Evolutionary conservation across 2,329 filamentous ascomycete species (phyloP), one percentile per base, ranked within the genome.

Genomic region (Talaromyces sp.): DNA sequence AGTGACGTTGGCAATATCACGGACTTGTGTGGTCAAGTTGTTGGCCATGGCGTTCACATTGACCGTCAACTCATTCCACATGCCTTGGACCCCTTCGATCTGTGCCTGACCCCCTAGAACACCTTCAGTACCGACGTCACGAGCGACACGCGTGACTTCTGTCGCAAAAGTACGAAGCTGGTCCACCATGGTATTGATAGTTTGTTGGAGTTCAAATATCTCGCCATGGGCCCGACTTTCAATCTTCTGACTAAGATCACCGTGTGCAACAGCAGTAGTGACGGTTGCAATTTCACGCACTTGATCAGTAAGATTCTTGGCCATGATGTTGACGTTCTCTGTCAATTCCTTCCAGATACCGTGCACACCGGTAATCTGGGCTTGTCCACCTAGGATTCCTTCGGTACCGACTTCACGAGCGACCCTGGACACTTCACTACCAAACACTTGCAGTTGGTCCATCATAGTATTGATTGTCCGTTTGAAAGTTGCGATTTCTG

Each of bases 381-480:
- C 92, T 75, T 96, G 92, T 46, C 92, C 92, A 68, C 92, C 92
- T 33, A 96, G 86, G 64, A 92, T 87, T 71, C 92, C 92, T 75
- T 96, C 92, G 16, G 92, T 96, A 66, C 92, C 92, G 79, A 96
- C 92, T 77, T 96, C 92, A 75, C 91, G 89, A 56, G 92, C 92
- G 67, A 96, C 86, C 66, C 91, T 88, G 21, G 92, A 96, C 70
- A 96, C 92, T 79, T 96, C 92, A 77, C 90, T 93, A 62, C 92
- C 92, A 77, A 96, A 96, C 63, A 93, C 90, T 73, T 96, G 91
- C 65, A 96, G 82, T 76, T 96, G 92, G 73, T 96, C 92, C 85
- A 96, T 93, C 92, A 96, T 96, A 69, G 89, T 93, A 75, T 96
- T 96, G 80, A 96, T 96, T 64, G 92, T 96, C 71, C 90, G 87